Evolutionary conservation across 2,329 filamentous ascomycete genomes (phyloP), one percentile per base, ranked within the genome.

Genomic region (Colletotrichum sp.): DNA sequence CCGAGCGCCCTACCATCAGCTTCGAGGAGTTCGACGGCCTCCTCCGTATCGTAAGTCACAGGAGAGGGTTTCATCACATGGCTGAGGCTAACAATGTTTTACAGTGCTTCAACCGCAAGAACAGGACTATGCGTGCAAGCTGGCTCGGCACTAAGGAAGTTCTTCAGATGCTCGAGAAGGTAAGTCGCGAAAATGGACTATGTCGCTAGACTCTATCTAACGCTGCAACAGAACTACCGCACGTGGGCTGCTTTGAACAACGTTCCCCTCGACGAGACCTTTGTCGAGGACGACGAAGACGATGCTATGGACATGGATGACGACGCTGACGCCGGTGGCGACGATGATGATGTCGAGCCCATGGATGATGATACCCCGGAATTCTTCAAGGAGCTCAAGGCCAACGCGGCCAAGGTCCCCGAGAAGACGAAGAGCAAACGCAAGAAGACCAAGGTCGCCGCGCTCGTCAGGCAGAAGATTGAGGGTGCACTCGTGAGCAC

Each of bases 11-110:
- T 69, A 93, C 95, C 80, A 96, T 99, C 78, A 95, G 93, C 83
- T 99, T 96, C 85, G 95, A 98, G 69, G 97, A 99, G 84, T 98
- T 96, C 93, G 96, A 99, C 82, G 96, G 96, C 12, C 89, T 99
- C 82, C 85, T 99, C 77, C 89, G 95, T 67, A 92, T 98, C 92
- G 93, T 94, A 68, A 55, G 70, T 63, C 22, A 52, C 10, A 15
- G 15, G 22, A 16, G 44, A 52, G 18, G 22, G 1, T 4, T 6
- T 34, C 3, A 30, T 9, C 12, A 13, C 28, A 18, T 7, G 30
- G n/a, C 8, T 24, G 15, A 6, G 16, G 6, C 65, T 72, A 34
- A 76, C 44, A 8, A 59, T 7, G 6, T 10, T 6, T 10, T 18
- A 10, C 12, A 78, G 77, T 86, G 84, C 79, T 87, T 89, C 79